Evolutionary conservation across 2,329 filamentous ascomycete species (phyloP), one percentile per base, ranked within the genome.

Genomic region (Pestalotiopsis sp.): DNA sequence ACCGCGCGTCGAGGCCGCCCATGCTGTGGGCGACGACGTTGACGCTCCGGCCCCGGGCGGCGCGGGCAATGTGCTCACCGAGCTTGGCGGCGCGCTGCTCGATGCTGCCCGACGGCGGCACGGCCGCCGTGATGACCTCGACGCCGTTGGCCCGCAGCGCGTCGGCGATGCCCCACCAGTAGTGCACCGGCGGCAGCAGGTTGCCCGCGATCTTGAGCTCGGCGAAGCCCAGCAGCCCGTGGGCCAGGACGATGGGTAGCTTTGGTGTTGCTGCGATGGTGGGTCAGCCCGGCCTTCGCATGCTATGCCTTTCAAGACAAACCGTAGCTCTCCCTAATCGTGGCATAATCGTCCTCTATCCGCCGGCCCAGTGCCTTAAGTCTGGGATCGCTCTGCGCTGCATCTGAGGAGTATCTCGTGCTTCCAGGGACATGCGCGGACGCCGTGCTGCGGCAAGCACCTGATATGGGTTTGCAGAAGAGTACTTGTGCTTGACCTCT

Each of bases 11-110:
- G 3, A 91, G 81, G 1, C 89, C 89, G 61, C 89, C 88, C 88
- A 90, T 90, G 71, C 84, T 87, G 79, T 94, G 92, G 55, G 88
- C 88, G 22, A 94, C 84, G 68, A 97, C 92, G 75, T 93, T 93
- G 71, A 97, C 93, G 64, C 90, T 87, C 69, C 79, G 81, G 20
- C 82, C 82, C 24, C 77, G 72, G 1, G 85, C 82, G 10, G 77
- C 79, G 24, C 78, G 73, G 61, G 82, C 82, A 68, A 91, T 89
- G 70, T 86, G 83, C 70, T 80, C 74, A 39, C 83, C 83, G n/a
- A 91, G 83, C 72, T 83, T 83, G 68, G 83, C 82, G 30, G 89
- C 89, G 66, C 89, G 85, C 69, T 86, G 82, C 76, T 88, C 85
- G 74, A 91, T 90, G 67, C 84, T 87, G 48, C 84, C 85, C 3